These are phyloP conservation scores for Myxozyma geophila DNA, from an alignment of 805 yeast genomes.

Conservation along the genomic window DNA sequence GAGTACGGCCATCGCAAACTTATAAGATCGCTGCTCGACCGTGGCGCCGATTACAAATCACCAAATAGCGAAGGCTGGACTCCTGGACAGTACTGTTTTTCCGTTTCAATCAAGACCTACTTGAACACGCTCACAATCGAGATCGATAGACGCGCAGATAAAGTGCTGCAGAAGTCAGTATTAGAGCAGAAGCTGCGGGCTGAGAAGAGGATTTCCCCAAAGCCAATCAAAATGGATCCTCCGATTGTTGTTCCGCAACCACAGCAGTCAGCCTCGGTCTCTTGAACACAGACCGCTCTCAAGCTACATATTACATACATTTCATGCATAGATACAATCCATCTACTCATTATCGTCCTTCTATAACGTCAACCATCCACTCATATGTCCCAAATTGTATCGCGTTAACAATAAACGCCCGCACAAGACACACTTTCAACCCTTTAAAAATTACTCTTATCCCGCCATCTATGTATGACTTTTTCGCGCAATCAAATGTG, in stretches of 20 bases:
- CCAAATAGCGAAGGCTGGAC: slow-evolving; percentile 66
- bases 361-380: slow-evolving; percentile 29
- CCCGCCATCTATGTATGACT: slow-evolving; percentile 32
- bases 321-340: neutral
- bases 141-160: slow-evolving; percentile 16
- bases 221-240: neutral
- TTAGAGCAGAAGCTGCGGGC: slow-evolving; percentile 13
- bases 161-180: slow-evolving; percentile 1
- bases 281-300: neutral
- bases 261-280: too few relatives aligned
- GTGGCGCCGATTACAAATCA: slow-evolving; percentile 55
- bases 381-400: slow-evolving; percentile 40
- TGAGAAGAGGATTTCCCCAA: neutral
- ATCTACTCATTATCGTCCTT: neutral
- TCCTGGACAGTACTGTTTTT: slow-evolving; percentile 63
- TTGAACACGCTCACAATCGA: slow-evolving; percentile 22
- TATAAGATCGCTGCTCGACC: slow-evolving; percentile 55
- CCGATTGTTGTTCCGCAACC: too few relatives aligned
- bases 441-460: slow-evolving; percentile 35
- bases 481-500: slow-evolving; percentile 37
- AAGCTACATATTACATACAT: neutral
- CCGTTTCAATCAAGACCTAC: slow-evolving; percentile 37
- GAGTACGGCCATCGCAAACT: slow-evolving; percentile 68
- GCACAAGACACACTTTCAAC: slow-evolving; percentile 32
- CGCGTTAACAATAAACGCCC: slow-evolving; percentile 40